A percentile compares a stretch with the other conserved stretches of the same genome.
phyloP scores from a whole-genome alignment of 192 early-diverging fungal species.

The Coemansia sp. region DNA sequence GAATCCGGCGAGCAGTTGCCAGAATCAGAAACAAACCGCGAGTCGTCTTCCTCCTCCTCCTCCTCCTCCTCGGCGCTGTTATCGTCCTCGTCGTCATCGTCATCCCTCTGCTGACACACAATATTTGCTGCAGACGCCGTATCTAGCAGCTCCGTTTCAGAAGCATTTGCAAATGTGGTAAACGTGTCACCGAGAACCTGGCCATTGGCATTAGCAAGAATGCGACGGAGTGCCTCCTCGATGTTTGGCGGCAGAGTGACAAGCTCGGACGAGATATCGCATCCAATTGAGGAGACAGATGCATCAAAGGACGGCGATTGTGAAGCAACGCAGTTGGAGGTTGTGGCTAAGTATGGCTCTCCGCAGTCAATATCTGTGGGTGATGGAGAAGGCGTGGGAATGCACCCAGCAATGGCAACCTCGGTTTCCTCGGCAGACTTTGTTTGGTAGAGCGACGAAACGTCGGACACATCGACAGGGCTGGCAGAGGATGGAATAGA shows the following conservation, averaged over 20 bases:
- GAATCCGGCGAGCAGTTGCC: conserved; percentile 41
- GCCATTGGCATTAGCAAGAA: conserved; percentile 40
- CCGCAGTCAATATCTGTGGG: conserved; percentile 11
- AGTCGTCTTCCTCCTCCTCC: conserved; percentile 21
- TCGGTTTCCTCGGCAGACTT: conserved; percentile 17
- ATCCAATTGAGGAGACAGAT: background rate
- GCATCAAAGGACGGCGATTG: conserved; percentile 18
- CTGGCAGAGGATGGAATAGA: conserved; percentile 22
- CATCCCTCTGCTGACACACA: background rate
- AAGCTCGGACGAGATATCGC: conserved; percentile 16
- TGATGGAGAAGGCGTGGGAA: conserved; percentile 29
- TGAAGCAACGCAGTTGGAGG: conserved; percentile 21
- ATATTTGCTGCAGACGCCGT: background rate
- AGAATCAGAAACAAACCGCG: conserved; percentile 30
- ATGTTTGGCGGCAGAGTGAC: conserved; percentile 36
- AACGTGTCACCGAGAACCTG: conserved; percentile 48
- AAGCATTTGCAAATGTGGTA: conserved; percentile 35
- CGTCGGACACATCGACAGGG: conserved; percentile 12
- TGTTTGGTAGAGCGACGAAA: conserved; percentile 18
- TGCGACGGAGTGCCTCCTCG: conserved; percentile 47
- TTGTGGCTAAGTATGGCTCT: conserved; percentile 3
- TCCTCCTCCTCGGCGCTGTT: conserved; percentile 17
- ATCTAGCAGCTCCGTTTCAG: conserved; percentile 2
- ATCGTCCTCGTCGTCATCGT: background rate
- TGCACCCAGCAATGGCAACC: conserved; percentile 14